These are phyloP conservation scores for Thalassiosira delicatula DNA, from an alignment of 352 stramenopile species.

Conservation along the genomic window DNA sequence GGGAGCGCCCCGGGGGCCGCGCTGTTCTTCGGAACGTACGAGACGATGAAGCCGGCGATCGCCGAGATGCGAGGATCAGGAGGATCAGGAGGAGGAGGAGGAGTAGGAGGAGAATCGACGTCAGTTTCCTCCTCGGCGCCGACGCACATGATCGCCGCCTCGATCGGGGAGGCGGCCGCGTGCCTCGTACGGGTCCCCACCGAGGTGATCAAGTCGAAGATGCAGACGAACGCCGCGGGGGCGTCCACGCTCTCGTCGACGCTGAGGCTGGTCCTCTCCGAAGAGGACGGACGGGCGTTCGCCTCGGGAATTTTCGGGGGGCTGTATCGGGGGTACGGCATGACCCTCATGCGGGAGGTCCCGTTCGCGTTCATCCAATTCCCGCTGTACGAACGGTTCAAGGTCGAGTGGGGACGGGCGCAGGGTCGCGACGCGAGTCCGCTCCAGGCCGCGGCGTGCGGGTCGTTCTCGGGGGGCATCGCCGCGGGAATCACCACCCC, in stretches of 20 bases:
- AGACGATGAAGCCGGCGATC: slow-evolving; percentile 71
- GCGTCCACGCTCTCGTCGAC: slow-evolving; percentile 78
- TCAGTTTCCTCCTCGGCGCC: slow-evolving; percentile 76
- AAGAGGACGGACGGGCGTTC: slow-evolving; percentile 81
- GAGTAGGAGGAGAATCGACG: slow-evolving; percentile 35
- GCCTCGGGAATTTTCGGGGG: slow-evolving; percentile 79
- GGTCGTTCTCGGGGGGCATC: slow-evolving; percentile 92
- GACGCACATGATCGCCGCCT: slow-evolving; percentile 94
- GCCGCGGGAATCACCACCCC: slow-evolving; percentile 98
- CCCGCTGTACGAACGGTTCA: slow-evolving; percentile 97
- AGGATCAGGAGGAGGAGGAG: too few species aligned
- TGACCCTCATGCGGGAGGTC: slow-evolving; percentile 98
- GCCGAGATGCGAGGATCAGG: slow-evolving; percentile 27
- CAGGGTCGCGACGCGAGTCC: slow-evolving; percentile 66
- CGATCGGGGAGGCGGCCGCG: slow-evolving; percentile 92
- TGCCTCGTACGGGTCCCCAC: slow-evolving; percentile 98
- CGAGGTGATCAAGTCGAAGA: slow-evolving; percentile 98
- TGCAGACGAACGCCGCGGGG: slow-evolving; percentile 91
- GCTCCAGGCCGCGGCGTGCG: slow-evolving; percentile 94
- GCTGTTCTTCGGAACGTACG: slow-evolving; percentile 88
- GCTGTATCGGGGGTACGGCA: slow-evolving; percentile 97
- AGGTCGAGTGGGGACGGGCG: slow-evolving; percentile 83
- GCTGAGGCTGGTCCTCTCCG: slow-evolving; percentile 84
- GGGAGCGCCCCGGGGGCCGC: slow-evolving; percentile 85
- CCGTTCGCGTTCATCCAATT: slow-evolving; percentile 99